Base-by-base conservation (phyloP, 2,329 filamentous ascomycete species). In the Colletotrichum costaricense region DNA sequence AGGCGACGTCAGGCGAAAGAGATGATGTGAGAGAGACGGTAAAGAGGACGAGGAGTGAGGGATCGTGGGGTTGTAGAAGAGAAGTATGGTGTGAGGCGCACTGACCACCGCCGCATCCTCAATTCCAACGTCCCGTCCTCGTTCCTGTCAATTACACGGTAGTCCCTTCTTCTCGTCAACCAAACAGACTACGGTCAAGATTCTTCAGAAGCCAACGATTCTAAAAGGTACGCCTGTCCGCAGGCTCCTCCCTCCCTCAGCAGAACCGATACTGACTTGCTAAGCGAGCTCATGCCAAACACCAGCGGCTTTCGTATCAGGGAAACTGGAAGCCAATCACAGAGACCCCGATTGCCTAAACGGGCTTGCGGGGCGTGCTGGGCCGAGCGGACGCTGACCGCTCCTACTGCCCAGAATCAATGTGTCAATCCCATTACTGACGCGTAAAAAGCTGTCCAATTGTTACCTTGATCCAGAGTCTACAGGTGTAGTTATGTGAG, bases 101-200 rank as follows among this genome's bases (percentile, higher is more conserved):
- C 63, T 42, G 63, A 38, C 52, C 63, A 46, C 26, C 42, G 60
- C 60, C 42, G 60, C 60, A 63, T 63, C 60, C 60, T 63, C 35
- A 63, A 63, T 63, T 63, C 60, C 60, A 63, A 63, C 42, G 60
- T 63, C 60, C 46, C n/a, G 16, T 24, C 59, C 19, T 9, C 19
- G 46, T 14, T 22, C 49, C 54, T 56, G 12, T 30, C 16, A 56
- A 56, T 24, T 1, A 56, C 14, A 56, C 24, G 26, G 19, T 11
- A n/a, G 16, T 5, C 7, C 7, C 3, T n/a, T n/a, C 42, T n/a
- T n/a, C 7, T n/a, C 7, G 3, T 11, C 19, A 3, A 49, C 42
- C 42, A n/a, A 11, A 49, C 16, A n/a, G 19, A 19, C 38, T 3
- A 16, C 14, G 3, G 38, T 19, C 14, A 42, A 42, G 38, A 19